These are phyloP conservation scores for Hysterangium stoloniferum DNA, from an alignment of 768 basidiomycete genomes.

Conservation along the genomic window DNA sequence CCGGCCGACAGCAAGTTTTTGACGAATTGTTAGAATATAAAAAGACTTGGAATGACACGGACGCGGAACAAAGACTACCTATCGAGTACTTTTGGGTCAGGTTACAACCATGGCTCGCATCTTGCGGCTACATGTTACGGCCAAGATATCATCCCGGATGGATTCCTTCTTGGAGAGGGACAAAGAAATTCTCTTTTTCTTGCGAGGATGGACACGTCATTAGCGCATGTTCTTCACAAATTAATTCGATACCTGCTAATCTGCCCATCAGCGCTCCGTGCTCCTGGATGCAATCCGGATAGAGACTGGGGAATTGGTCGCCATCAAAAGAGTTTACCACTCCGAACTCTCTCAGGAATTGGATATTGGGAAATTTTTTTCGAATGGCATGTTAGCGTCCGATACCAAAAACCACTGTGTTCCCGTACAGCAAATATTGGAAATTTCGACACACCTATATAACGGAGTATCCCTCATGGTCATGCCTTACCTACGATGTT, in stretches of 20 bases:
- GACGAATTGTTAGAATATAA: too few species aligned
- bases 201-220: conserved; percentile 11
- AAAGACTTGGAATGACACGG: neutral
- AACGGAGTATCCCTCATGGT: conserved; percentile 18
- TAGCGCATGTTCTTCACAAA: neutral
- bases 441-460: conserved; percentile 15
- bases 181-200: neutral
- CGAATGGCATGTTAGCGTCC: conserved; percentile 13
- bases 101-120: conserved; percentile 25
- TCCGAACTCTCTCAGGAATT: conserved; percentile 12
- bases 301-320: conserved; percentile 17
- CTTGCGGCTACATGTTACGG: conserved; percentile 27
- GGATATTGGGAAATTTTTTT: conserved; percentile 16
- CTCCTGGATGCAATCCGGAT: conserved; percentile 17
- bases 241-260: neutral
- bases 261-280: neutral
- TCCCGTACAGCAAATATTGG: conserved; percentile 20
- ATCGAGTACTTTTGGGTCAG: conserved; percentile 16
- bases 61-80: neutral
- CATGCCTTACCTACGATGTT: conserved; percentile 23
- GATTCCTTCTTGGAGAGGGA: conserved; percentile 27
- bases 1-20: too few species aligned
- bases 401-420: conserved; percentile 25
- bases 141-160: conserved; percentile 27
- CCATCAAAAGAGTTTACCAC: conserved; percentile 17